Evolutionary conservation across 108 stramenopile genomes (phyloP), one percentile per base, ranked within the genome.

Genomic region (Chaetoceros tenuissimus): DNA sequence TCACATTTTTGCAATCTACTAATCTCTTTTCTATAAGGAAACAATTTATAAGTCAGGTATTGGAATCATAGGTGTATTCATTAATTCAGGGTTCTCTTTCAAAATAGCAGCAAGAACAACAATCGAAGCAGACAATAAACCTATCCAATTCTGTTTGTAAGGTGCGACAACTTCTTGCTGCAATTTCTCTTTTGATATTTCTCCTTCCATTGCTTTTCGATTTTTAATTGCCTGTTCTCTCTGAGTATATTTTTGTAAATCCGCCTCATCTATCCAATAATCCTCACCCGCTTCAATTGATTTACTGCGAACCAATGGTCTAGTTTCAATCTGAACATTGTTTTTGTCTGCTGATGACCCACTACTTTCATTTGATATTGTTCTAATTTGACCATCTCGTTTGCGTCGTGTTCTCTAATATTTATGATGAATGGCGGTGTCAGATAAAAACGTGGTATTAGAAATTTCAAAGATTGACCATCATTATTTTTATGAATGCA

Each of bases 71-170:
- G 88, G 85, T 34, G 61, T 60, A 31, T 82, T 66, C 57, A 92
- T 52, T 8, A 87, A 49, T 62, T 92, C 89, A 18, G 89, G 89
- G 60, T 87, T 87, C 55, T 87, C 72, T 0, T 64, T 77, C 5
- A 73, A 64, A 24, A 92, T 81, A 0, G 71, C 57, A 3, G 82
- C 79, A 47, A 92, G 43, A 3, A 81, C 63, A 0, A 85, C 71
- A 58, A 92, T 74, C 25, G 72, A n/a, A 3, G 85, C 69, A 2
- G 84, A 84, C 53, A 92, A 66, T 19, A 75, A 59, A 24, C 89
- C 89, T 47, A 92, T 92, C 89, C 89, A 92, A 63, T 92, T 92
- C 62, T 92, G 85, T 57, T 78, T 80, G 72, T 92, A 87, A 19
- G 89, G 89, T 21, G 83, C 81, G 40, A 70, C 62, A 1, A 87